Conservation (phyloP, 2,329 filamentous ascomycete genomes). For the Cadophora sp. region DNA sequence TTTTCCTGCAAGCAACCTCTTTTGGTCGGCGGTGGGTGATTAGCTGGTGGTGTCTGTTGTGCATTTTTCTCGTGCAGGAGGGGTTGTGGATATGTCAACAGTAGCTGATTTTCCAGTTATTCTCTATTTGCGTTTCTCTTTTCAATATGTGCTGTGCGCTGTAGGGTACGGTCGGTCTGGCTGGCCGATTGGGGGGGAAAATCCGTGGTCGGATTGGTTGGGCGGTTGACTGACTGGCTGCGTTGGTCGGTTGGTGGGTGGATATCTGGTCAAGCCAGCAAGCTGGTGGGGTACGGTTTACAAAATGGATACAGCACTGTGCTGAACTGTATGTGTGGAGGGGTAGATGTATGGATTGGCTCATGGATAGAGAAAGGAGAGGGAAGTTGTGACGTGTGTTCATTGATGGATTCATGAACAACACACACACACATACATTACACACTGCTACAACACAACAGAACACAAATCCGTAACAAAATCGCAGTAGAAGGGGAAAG, state of each 20-base stretch:
- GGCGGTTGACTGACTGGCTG: no score
- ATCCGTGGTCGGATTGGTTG: neutral
- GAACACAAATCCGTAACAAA: neutral
- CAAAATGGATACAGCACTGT: neutral
- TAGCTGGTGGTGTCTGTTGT: neutral
- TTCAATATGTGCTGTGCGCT: slow-evolving; percentile 4
- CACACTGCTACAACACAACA: neutral
- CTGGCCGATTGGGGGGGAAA: no score
- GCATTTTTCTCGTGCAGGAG: neutral
- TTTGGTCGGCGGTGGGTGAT: neutral
- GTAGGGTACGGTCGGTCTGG: neutral
- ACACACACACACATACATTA: neutral
- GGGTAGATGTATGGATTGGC: neutral
- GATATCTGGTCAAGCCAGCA: neutral
- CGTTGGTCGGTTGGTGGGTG: neutral
- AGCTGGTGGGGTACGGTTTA: neutral
- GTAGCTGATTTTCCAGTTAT: neutral
- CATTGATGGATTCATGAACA: neutral
- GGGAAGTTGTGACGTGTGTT: neutral
- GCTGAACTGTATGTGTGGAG: neutral
- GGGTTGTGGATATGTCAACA: neutral
- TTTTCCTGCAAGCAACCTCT: neutral
- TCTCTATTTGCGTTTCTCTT: neutral
- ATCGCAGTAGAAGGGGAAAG: neutral
- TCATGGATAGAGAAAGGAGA: neutral